Evolutionary conservation across 352 stramenopile genomes (phyloP).

Genomic region (Globisporangium cylindrosporum): DNA sequence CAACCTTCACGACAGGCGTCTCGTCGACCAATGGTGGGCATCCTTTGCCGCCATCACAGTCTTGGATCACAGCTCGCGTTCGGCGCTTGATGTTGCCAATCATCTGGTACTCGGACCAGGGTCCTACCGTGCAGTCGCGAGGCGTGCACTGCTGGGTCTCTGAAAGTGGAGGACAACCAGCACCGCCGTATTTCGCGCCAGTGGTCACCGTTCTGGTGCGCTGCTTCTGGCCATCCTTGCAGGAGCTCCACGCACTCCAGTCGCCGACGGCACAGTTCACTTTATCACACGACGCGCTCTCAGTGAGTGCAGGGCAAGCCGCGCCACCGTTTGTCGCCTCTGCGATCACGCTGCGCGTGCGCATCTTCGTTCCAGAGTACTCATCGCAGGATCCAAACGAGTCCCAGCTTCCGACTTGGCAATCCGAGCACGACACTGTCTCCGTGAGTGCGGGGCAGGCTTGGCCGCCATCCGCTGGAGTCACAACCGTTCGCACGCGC

Average conservation of each 20-base stretch:
- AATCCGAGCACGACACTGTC: constrained; percentile 33
- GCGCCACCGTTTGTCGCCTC: constrained; percentile 33
- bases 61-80: constrained; percentile 10
- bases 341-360: constrained; percentile 26
- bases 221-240: constrained; percentile 14
- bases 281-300: constrained; percentile 32
- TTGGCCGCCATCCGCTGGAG: constrained; percentile 31
- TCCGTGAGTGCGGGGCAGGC: constrained; percentile 39
- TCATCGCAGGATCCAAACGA: constrained; percentile 32
- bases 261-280: constrained; percentile 56
- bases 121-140: constrained; percentile 21
- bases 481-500: constrained; percentile 30
- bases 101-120: constrained; percentile 25
- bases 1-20: constrained; percentile 20
- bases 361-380: constrained; percentile 30
- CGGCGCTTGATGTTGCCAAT: constrained; percentile 17
- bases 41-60: constrained; percentile 10
- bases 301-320: constrained; percentile 32
- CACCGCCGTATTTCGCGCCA: constrained; percentile 20
- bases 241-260: constrained; percentile 40
- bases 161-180: constrained; percentile 18
- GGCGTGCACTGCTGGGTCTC: constrained; percentile 26
- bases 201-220: constrained; percentile 23
- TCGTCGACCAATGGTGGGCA: constrained; percentile 22
- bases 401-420: constrained; percentile 33